phyloP scores from a whole-genome alignment of 768 basidiomycete species.

The Boletus speciosus region DNA sequence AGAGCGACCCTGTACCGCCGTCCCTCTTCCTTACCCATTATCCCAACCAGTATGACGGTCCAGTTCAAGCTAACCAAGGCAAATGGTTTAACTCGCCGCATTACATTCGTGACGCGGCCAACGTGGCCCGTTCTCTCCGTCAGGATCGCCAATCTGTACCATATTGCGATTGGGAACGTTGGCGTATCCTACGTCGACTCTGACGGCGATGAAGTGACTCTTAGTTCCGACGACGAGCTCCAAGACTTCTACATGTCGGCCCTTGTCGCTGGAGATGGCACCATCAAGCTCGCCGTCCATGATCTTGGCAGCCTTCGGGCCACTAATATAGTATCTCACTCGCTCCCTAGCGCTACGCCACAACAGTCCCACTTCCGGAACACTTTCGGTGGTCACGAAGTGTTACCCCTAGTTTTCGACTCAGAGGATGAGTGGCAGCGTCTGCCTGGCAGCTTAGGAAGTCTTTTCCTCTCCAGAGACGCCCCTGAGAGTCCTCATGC shows the following conservation, averaged over 20 bases:
- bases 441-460: slow-evolving; percentile 41
- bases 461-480: slow-evolving; percentile 36
- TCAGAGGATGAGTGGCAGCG: slow-evolving; percentile 65
- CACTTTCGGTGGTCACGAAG: slow-evolving; percentile 51
- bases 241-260: slow-evolving; percentile 58
- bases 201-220: slow-evolving; percentile 74
- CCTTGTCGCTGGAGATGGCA: slow-evolving; percentile 15
- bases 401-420: slow-evolving; percentile 44
- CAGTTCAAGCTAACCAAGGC: slow-evolving; percentile 65
- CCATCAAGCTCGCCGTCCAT: slow-evolving; percentile 60
- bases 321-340: slow-evolving; percentile 28
- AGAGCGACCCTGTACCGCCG: background rate
- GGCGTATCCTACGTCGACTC: slow-evolving; percentile 70
- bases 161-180: slow-evolving; percentile 54
- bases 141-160: slow-evolving; percentile 52
- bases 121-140: slow-evolving; percentile 55
- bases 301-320: slow-evolving; percentile 47
- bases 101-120: slow-evolving; percentile 50
- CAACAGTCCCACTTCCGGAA: slow-evolving; percentile 48
- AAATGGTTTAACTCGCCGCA: slow-evolving; percentile 57
- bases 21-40: slow-evolving; percentile 19
- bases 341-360: slow-evolving; percentile 33
- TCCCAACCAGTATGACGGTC: slow-evolving; percentile 42
- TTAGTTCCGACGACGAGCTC: slow-evolving; percentile 76
- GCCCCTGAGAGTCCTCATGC: slow-evolving; percentile 52